These are phyloP conservation scores for Pyrus hybrid DNA, from an alignment of 331 rosid species.

Conservation along the genomic window DNA sequence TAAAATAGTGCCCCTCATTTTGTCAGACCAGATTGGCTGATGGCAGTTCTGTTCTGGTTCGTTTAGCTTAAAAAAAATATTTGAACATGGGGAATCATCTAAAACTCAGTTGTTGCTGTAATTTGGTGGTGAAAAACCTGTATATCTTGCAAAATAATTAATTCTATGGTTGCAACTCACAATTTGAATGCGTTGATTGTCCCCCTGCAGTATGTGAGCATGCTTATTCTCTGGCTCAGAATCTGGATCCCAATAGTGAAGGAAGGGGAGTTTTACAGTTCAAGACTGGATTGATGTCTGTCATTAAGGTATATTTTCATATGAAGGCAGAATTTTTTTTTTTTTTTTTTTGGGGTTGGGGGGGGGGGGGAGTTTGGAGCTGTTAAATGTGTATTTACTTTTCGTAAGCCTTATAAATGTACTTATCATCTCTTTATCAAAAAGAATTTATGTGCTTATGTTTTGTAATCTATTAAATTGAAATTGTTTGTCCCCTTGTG, in stretches of 20 bases:
- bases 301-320: conserved; percentile 64
- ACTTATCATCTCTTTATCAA: too few species aligned
- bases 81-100: background rate
- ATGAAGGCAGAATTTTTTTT: background rate
- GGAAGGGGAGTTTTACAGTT: conserved; percentile 97
- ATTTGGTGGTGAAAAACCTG: background rate
- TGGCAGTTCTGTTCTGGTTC: background rate
- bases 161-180: background rate
- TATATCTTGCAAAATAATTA: background rate
- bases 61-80: background rate
- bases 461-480: background rate
- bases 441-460: too few species aligned
- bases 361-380: background rate
- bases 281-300: conserved; percentile 96
- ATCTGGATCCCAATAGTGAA: conserved; percentile 95
- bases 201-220: conserved; percentile 78
- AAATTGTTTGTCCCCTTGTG: conserved; percentile 12
- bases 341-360: too few species aligned
- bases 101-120: background rate
- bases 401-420: background rate
- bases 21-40: background rate
- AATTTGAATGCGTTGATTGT: conserved; percentile 1
- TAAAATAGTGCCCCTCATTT: background rate
- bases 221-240: conserved; percentile 87
- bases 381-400: background rate